Base-by-base conservation (phyloP, 805 yeast species). In the Starmerella apis region DNA sequence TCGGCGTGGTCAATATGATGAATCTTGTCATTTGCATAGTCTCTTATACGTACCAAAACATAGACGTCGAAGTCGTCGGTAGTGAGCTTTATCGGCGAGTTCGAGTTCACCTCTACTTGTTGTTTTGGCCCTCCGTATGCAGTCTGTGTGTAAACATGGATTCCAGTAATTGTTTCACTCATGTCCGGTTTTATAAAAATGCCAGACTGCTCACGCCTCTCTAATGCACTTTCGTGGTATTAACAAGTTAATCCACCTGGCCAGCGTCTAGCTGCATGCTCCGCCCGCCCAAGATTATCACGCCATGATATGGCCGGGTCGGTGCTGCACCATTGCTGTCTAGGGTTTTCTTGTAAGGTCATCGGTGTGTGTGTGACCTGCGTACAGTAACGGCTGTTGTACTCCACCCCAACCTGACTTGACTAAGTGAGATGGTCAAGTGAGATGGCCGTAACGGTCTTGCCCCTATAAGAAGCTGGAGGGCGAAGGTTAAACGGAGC, bases 71-170 rank as follows among this genome's bases (percentile, higher is more conserved):
- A 78, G 20, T 65, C 56, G 1, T 66, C 66, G 1, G 75, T 67
- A 5, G 64, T 58, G n/a, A 76, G 59, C 13, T 52, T 59, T 1
- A 71, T 51, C 1, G 73, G 71, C 25, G 45, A 51, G 30, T 66
- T 66, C 1, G 74, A 61, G 54, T 76, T 76, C 13, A 77, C 71
- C 0, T 77, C 73, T 1, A 75, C 72, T 3, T 64, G 53, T 39
- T 60, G 59, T 38, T 37, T 39, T n/a, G 53, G 52, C 9, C 53
- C 58, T 4, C 38, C 52, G 37, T 59, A 59, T 33, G 42, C 11
- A 4, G 59, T 47, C 16, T 58, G 51, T 1, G 55, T 62, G 14
- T n/a, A 22, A 9, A 59, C 58, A 16, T 27, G 11, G 11, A 61
- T 53, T 19, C 48, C 31, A n/a, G 50, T 18, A 38, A 55, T 49